Base-by-base conservation (phyloP, 2,329 filamentous ascomycete species). In the Sporothrix pseudoabietina region DNA sequence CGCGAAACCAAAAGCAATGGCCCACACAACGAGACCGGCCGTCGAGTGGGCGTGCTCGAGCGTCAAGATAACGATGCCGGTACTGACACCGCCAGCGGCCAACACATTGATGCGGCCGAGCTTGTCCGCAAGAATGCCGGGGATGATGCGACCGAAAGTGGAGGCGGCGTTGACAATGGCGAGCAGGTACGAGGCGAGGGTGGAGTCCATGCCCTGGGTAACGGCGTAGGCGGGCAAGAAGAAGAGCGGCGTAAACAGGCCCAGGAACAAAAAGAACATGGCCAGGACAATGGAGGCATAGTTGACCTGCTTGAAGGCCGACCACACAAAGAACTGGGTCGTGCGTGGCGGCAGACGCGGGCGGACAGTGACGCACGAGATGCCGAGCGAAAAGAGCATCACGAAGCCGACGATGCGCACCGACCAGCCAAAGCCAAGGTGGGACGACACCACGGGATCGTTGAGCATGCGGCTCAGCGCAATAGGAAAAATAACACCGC, bases 121-220 rank as follows among this genome's bases (percentile, higher is more conserved):
- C 72, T 82, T 82, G 75, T 88, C 86, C 14, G 85, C 86, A 35
- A 88, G 76, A 71, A 86, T 81, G 61, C 85, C 86, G 0, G 87
- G 87, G 1, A 85, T 75, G 76, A 88, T 84, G 57, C 87, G 85
- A 4, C 87, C 87, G 22, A 84, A 81, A 0, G 85, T 82, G 0
- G 85, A 87, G 39, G 87, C 87, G 1, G 85, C 85, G 77, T 91
- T 91, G 78, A 90, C 82, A 74, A 91, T 86, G n/a, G 88, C 84
- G 9, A 91, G 82, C 54, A 91, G 83, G 78, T 91, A 91, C 78
- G 90, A 90, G 1, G 87, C 86, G 0, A 90, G 80, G 19, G 84
- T 81, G 10, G 81, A 80, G 10, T 86, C 84, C 35, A 76, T 63
- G 73, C 82, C 80, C 0, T 81, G 80, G 0, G 83, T 78, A 16